A percentile compares a stretch with the other conserved stretches of the same genome.
Evolutionary conservation across 768 basidiomycete genomes (phyloP).

Genomic region (Suillus fuscotomentosus): DNA sequence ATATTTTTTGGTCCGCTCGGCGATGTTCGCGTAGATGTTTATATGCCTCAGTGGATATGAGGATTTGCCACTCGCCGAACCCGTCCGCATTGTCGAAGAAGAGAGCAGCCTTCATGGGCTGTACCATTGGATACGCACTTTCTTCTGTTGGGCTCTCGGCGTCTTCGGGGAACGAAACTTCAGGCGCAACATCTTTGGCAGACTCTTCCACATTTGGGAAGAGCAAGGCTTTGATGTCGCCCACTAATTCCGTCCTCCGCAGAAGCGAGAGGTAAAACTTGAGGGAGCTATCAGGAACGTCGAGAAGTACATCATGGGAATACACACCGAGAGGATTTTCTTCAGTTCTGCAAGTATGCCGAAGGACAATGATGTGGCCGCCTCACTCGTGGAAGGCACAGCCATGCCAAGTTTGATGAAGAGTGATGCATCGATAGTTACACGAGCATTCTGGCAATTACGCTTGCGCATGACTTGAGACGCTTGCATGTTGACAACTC

Average conservation of each 20-base stretch:
- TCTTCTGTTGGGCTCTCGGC: slow-evolving; percentile 2
- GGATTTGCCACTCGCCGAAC: slow-evolving; percentile 64
- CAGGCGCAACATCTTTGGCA: background rate
- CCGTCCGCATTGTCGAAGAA: slow-evolving; percentile 57
- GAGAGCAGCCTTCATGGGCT: slow-evolving; percentile 58
- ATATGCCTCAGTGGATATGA: slow-evolving; percentile 52
- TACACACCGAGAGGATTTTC: slow-evolving; percentile 28
- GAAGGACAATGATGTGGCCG: slow-evolving; percentile 12
- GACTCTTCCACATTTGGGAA: background rate
- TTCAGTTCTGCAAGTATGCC: slow-evolving; percentile 26
- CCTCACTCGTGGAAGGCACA: slow-evolving; percentile 25
- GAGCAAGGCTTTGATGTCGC: slow-evolving; percentile 3
- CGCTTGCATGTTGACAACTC: slow-evolving; percentile 5
- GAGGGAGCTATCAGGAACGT: background rate
- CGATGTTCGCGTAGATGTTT: slow-evolving; percentile 48
- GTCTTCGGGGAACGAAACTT: background rate
- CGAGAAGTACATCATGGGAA: background rate
- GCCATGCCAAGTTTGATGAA: slow-evolving; percentile 28
- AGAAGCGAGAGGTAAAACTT: slow-evolving; percentile 28
- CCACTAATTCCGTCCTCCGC: slow-evolving; percentile 12
- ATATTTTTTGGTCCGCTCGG: slow-evolving; percentile 43
- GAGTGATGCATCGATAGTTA: slow-evolving; percentile 22
- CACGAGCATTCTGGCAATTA: slow-evolving; percentile 10
- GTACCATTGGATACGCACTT: slow-evolving; percentile 43
- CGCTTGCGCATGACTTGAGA: slow-evolving; percentile 29